Base-by-base conservation (phyloP, 2,329 filamentous ascomycete genomes). In the Hansfordia pulvinata region DNA sequence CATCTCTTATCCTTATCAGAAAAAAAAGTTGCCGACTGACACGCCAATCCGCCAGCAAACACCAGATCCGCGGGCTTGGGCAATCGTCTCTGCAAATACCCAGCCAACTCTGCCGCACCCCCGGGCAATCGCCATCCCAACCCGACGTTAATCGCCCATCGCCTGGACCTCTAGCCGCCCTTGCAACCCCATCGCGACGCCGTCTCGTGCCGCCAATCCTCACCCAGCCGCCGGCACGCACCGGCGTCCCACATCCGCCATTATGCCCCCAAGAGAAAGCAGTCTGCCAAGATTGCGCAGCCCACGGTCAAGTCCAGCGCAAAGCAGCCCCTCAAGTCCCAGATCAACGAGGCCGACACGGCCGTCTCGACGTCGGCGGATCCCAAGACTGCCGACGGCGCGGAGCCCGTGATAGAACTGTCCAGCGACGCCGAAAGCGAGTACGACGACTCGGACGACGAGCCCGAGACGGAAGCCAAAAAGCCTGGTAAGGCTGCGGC, bases 241-340 rank as follows among this genome's bases (percentile, higher is more conserved):
- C n/a, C n/a, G n/a, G n/a, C n/a, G n/a, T n/a, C n/a, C n/a, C n/a
- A n/a, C n/a, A n/a, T n/a, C n/a, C n/a, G n/a, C n/a, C n/a, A n/a
- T n/a, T n/a, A n/a, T n/a, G n/a, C n/a, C n/a, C n/a, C n/a, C n/a
- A 76, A 72, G 51, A 58, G 69, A 46, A 76, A 73, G 60, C 56
- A 62, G 30, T 53, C 66, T 33, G 57, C 60, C 35, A 65, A 64
- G 52, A 56, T 76, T 41, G 67, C 64, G 30, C 53, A 62, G 32
- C 72, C 72, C 1, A 54, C 59, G 10, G 54, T 66, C 33, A 67
- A 61, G 47, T 54, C 60, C 29, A 62, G 56, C 43, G 67, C 67
- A 31, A 69, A 66, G 44, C 46, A 56, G 11, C 41, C 58, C 3
- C 50, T 54, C 24, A 69, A 62, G 42, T 49, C 54, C 21, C 59